A percentile compares a stretch with the other conserved stretches of the same genome.
phyloP scores from a whole-genome alignment of 805 yeast genomes.

The Kluyveromyces siamensis region DNA sequence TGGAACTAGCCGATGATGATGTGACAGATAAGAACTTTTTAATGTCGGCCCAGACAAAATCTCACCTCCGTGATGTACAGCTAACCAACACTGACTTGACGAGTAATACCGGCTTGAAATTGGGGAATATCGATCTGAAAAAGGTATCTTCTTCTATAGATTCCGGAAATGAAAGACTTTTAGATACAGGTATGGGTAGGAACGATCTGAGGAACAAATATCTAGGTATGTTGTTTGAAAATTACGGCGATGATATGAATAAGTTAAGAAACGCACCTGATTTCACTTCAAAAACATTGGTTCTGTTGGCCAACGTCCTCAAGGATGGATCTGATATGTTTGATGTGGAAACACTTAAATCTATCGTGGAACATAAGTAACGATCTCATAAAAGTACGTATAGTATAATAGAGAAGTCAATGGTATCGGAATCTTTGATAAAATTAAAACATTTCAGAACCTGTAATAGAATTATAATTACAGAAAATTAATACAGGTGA shows the following conservation, averaged over 20 bases:
- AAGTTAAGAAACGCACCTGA: constrained; percentile 54
- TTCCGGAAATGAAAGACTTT: constrained; percentile 15
- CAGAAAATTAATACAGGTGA: background rate
- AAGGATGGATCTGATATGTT: constrained; percentile 53
- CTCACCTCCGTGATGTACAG: constrained; percentile 16
- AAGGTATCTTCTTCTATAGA: constrained; percentile 24
- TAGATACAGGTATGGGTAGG: constrained; percentile 7
- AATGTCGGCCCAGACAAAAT: constrained; percentile 14
- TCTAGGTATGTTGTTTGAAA: constrained; percentile 45
- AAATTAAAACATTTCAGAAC: background rate
- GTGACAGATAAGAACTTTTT: background rate
- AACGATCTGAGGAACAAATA: constrained; percentile 39
- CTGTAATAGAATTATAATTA: background rate
- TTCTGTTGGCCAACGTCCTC: constrained; percentile 45
- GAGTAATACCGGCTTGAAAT: constrained; percentile 14
- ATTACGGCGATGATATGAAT: constrained; percentile 55
- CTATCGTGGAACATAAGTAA: constrained; percentile 22
- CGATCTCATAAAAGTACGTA: background rate
- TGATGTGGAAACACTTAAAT: constrained; percentile 41
- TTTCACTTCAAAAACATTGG: constrained; percentile 49
- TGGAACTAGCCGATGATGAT: constrained; percentile 19
- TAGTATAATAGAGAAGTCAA: background rate
- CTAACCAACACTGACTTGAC: constrained; percentile 31
- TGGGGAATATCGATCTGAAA: constrained; percentile 22
- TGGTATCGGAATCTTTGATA: constrained; percentile 3